Base-by-base conservation (phyloP, 345 rosid genomes). In the Kernera saxatilis region DNA sequence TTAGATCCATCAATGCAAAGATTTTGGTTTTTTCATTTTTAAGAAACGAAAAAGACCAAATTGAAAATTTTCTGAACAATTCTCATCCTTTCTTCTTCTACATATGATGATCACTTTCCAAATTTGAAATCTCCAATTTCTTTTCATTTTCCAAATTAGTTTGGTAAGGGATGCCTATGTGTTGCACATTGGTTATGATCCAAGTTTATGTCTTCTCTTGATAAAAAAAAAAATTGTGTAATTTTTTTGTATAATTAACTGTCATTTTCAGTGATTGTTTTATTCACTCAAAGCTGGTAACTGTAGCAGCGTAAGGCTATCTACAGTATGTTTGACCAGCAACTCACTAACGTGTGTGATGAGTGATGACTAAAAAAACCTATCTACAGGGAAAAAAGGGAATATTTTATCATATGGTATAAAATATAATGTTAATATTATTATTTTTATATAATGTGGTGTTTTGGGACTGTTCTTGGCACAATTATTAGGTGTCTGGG, bases 401-500 rank as follows among this genome's bases (percentile, higher is more conserved):
- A n/a, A n/a, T 33, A 22, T 43, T 64, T 23, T 43, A 52, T 6
- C 43, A 53, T 43, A 54, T 64, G 49, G 41, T 55, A 17, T 36
- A 48, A 9, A 19, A 30, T 48, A 17, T 26, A 39, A 17, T 36
- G 13, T n/a, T 41, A 60, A 58, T 37, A 39, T 13, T 15, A 11
- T 8, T 19, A 6, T 58, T n/a, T n/a, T n/a, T n/a, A n/a, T n/a
- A n/a, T n/a, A n/a, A 40, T 39, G 48, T 60, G 59, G 9, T 57
- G 66, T 69, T 70, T 70, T 18, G 57, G 60, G 74, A 58, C 57
- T 64, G 3, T 36, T 59, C 17, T 70, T 60, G 29, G 73, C 71
- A 74, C 78, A 41, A 70, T 61, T 56, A 72, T 48, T 58, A 66
- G 75, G 71, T 55, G 62, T 61, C 74, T 17, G 64, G 46, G 30